phyloP scores from a whole-genome alignment of 345 rosid species.

The Erodium maritimum region DNA sequence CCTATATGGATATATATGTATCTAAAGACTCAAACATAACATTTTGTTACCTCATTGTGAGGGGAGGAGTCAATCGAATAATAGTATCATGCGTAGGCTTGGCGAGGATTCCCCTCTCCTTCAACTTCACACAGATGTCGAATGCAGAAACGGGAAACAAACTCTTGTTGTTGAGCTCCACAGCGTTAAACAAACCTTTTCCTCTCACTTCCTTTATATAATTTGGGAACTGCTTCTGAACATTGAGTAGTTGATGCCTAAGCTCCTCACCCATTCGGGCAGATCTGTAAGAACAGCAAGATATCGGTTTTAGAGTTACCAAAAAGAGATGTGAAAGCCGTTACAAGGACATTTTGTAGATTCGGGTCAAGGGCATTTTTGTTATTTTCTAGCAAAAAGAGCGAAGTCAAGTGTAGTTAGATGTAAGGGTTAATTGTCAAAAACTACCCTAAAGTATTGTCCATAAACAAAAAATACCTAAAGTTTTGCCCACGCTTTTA shows the following conservation, averaged over 20 bases:
- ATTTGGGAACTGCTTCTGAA: conserved; percentile 53
- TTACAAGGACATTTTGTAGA: too few species aligned
- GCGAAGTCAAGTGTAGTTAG: too few species aligned
- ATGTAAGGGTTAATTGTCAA: too few species aligned
- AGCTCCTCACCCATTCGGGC: conserved; percentile 52
- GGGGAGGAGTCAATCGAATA: conserved; percentile 92
- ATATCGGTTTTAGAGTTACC: too few species aligned
- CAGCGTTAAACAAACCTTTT: conserved; percentile 83
- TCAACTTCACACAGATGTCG: conserved; percentile 81
- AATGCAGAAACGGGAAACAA: conserved; percentile 73
- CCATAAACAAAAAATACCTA: too few species aligned
- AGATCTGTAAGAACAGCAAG: conserved; percentile 40
- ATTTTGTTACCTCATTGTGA: conserved; percentile 59
- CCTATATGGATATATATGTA: too few species aligned
- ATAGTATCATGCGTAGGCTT: conserved; percentile 86
- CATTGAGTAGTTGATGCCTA: conserved; percentile 36
- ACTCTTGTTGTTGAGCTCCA: conserved; percentile 50
- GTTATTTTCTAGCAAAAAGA: too few species aligned
- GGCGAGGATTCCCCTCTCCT: conserved; percentile 83
- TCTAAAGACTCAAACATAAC: too few species aligned
- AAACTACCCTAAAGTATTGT: too few species aligned
- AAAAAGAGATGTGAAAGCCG: not conserved
- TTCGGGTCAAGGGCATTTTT: too few species aligned
- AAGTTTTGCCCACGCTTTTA: too few species aligned
- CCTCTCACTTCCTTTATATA: conserved; percentile 84